A percentile compares a stretch with the other conserved stretches of the same genome.
Conservation (phyloP, 2,329 filamentous ascomycete genomes). For the Microthyrium microscopicum region DNA sequence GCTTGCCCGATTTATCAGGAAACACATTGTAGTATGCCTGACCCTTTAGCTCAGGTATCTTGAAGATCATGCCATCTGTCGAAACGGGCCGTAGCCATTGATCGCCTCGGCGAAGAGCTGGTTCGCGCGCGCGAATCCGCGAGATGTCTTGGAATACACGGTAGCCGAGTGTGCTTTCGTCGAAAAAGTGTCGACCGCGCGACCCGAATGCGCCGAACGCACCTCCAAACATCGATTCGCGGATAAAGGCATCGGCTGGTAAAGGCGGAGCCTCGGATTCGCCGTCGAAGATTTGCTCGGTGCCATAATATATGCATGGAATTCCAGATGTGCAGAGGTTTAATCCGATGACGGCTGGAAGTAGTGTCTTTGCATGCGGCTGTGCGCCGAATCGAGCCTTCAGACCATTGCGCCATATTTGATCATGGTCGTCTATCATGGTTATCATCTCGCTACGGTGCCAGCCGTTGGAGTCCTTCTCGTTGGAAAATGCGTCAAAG, state of each 20-base stretch:
- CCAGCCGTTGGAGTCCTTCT: slow-evolving; percentile 11
- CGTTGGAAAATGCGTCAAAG: slow-evolving; percentile 10
- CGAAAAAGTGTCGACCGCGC: slow-evolving; percentile 11
- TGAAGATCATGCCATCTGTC: slow-evolving; percentile 9
- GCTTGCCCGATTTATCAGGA: no score
- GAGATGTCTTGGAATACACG: slow-evolving; percentile 6
- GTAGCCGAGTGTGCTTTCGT: slow-evolving; percentile 9
- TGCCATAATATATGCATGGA: slow-evolving; percentile 14
- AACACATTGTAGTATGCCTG: no score
- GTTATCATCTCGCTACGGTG: slow-evolving; percentile 12
- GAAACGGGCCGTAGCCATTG: slow-evolving; percentile 13
- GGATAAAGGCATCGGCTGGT: slow-evolving; percentile 10
- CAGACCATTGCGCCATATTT: slow-evolving; percentile 5
- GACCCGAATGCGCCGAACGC: slow-evolving; percentile 12
- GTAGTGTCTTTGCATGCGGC: slow-evolving; percentile 7
- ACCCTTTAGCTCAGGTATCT: slow-evolving; percentile 5
- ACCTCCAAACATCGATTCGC: slow-evolving; percentile 13
- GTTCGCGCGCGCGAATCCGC: slow-evolving; percentile 6
- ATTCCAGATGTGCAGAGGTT: slow-evolving; percentile 13
- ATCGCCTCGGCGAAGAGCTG: slow-evolving; percentile 9
- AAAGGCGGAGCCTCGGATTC: neutral
- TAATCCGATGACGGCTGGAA: slow-evolving; percentile 9
- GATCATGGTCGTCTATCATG: slow-evolving; percentile 11
- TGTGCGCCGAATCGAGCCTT: slow-evolving; percentile 12
- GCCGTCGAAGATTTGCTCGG: slow-evolving; percentile 12